These are phyloP conservation scores for Brassica incana DNA, from an alignment of 345 rosid species.

Conservation along the genomic window DNA sequence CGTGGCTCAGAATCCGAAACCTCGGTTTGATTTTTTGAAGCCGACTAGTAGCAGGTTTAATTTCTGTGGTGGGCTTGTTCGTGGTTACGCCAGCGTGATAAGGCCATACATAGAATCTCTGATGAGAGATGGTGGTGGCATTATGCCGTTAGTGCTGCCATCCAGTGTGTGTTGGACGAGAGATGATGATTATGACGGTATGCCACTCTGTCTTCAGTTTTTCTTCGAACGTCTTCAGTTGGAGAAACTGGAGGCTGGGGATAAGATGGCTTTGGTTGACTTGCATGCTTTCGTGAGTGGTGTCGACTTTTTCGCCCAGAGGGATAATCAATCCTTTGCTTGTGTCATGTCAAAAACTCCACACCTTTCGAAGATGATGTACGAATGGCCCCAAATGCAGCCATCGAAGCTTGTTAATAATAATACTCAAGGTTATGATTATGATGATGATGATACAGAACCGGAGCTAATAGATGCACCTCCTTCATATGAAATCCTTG, in stretches of 20 bases:
- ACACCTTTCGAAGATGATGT: neutral
- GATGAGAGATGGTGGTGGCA: constrained; percentile 37
- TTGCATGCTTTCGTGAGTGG: constrained; percentile 83
- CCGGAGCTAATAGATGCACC: too few relatives aligned
- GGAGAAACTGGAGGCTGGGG: constrained; percentile 71
- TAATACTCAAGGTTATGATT: neutral
- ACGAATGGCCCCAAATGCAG: neutral
- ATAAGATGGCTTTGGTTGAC: constrained; percentile 71
- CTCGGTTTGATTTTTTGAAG: neutral
- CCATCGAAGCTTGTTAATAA: neutral
- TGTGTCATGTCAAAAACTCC: neutral
- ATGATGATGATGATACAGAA: too few relatives aligned
- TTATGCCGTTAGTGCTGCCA: neutral
- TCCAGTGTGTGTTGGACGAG: neutral
- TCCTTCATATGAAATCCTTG: too few relatives aligned
- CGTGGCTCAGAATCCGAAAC: neutral
- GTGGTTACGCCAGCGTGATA: constrained; percentile 69
- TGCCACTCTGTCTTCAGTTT: neutral
- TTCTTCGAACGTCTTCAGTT: constrained; percentile 63
- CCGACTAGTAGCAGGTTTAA: constrained; percentile 47
- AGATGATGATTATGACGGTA: neutral
- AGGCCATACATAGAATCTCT: constrained; percentile 52
- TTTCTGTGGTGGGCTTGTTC: constrained; percentile 63
- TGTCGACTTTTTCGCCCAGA: constrained; percentile 61
- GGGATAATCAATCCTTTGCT: constrained; percentile 32